Evolutionary conservation across 495 filamentous ascomycete genomes (phyloP).

Genomic region (Penicillium flavigenum): DNA sequence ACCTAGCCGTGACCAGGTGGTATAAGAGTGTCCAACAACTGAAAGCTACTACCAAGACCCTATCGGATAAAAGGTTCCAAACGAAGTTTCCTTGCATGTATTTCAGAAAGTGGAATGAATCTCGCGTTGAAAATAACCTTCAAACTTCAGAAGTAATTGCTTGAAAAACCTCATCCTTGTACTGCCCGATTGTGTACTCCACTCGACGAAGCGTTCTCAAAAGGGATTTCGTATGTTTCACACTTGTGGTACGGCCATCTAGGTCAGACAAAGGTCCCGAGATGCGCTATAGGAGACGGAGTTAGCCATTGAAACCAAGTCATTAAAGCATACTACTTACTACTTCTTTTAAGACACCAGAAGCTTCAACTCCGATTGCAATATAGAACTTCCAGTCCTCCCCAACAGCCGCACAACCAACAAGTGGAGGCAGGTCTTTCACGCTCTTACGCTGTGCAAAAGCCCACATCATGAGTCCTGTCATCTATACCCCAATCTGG

Average conservation of each 20-base stretch:
- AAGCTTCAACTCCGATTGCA: neutral
- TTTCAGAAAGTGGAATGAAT: neutral
- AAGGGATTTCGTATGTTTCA: neutral
- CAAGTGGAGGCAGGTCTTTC: neutral
- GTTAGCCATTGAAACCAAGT: neutral
- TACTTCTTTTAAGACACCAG: neutral
- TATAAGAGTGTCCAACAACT: too few relatives aligned
- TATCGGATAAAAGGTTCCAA: too few relatives aligned
- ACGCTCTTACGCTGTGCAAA: neutral
- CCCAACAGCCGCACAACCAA: neutral
- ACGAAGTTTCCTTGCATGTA: neutral
- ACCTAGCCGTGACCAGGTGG: too few relatives aligned
- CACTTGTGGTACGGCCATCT: neutral
- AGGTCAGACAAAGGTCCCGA: neutral
- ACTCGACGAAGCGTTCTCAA: neutral
- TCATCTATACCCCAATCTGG: neutral
- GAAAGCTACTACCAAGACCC: too few relatives aligned
- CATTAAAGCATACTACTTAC: neutral
- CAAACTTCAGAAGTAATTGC: neutral
- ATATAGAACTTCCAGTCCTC: neutral
- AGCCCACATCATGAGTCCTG: neutral
- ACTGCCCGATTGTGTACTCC: neutral
- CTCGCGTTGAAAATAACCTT: neutral
- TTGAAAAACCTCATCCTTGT: neutral
- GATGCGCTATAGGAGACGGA: neutral